Conservation (phyloP, 257 asterid genomes). For the Capsicum pubescens region DNA sequence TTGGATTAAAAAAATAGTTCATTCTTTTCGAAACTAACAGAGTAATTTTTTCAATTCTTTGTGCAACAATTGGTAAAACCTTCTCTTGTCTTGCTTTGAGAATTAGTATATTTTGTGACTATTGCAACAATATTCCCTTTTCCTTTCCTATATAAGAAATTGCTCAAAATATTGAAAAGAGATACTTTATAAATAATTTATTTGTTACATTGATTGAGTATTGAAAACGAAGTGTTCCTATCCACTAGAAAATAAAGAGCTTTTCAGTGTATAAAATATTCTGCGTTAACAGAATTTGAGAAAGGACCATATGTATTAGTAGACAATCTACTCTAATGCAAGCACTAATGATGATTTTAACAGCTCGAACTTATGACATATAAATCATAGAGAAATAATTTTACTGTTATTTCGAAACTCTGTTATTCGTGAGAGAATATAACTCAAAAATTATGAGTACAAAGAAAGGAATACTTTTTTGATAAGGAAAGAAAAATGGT, state of each 20-base stretch:
- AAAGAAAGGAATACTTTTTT: slow-evolving; percentile 16
- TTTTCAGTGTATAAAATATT: too few species aligned
- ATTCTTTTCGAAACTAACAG: too few species aligned
- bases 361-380: too few species aligned
- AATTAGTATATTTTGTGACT: neutral
- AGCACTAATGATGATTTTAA: too few species aligned
- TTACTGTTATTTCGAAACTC: too few species aligned
- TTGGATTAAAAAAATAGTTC: too few species aligned
- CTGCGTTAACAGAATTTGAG: too few species aligned
- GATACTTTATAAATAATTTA: neutral
- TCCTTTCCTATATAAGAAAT: neutral
- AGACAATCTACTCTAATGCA: too few species aligned
- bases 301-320: too few species aligned
- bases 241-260: neutral
- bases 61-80: neutral
- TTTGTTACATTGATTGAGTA: neutral
- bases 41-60: neutral
- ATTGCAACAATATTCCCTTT: neutral
- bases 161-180: neutral
- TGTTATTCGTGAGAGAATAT: neutral
- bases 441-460: neutral
- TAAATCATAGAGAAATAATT: too few species aligned
- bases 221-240: neutral
- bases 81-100: neutral
- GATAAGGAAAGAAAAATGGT: neutral